Conservation (phyloP, 495 filamentous ascomycete genomes). For the Trichoderma orchidacearum region DNA sequence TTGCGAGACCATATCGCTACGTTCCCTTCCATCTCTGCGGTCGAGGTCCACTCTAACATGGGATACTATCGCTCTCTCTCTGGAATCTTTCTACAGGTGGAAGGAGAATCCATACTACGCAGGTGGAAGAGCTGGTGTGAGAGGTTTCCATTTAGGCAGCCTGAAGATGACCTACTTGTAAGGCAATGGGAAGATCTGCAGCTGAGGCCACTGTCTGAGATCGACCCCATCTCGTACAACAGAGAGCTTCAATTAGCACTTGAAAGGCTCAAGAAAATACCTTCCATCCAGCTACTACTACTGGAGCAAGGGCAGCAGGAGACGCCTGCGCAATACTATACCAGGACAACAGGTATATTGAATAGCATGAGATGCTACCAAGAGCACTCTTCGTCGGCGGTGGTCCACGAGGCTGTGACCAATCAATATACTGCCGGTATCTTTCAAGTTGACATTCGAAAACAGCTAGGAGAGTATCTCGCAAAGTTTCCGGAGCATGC, state of each 20-base stretch:
- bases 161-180: slow-evolving; percentile 15
- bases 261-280: slow-evolving; percentile 29
- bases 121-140: slow-evolving; percentile 20
- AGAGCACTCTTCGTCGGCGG: slow-evolving; percentile 1
- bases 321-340: slow-evolving; percentile 25
- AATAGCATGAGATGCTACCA: slow-evolving; percentile 16
- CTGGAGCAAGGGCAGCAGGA: slow-evolving; percentile 33
- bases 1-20: slow-evolving; percentile 22
- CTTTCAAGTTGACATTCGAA: slow-evolving; percentile 15
- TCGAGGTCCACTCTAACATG: slow-evolving; percentile 7
- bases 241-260: slow-evolving; percentile 26
- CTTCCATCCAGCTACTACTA: slow-evolving; percentile 30
- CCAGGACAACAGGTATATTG: slow-evolving; percentile 22
- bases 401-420: slow-evolving; percentile 10
- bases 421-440: slow-evolving; percentile 34
- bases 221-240: slow-evolving; percentile 28
- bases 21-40: slow-evolving; percentile 21
- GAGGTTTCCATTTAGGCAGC: background rate
- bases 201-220: slow-evolving; percentile 13
- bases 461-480: slow-evolving; percentile 21
- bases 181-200: slow-evolving; percentile 27
- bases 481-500: slow-evolving; percentile 1
- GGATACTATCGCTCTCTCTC: slow-evolving; percentile 25
- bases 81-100: slow-evolving; percentile 31
- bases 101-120: slow-evolving; percentile 32